Evolutionary conservation across 108 stramenopile genomes (phyloP), one percentile per base, ranked within the genome.

Genomic region (Chaetoceros tenuissimus): DNA sequence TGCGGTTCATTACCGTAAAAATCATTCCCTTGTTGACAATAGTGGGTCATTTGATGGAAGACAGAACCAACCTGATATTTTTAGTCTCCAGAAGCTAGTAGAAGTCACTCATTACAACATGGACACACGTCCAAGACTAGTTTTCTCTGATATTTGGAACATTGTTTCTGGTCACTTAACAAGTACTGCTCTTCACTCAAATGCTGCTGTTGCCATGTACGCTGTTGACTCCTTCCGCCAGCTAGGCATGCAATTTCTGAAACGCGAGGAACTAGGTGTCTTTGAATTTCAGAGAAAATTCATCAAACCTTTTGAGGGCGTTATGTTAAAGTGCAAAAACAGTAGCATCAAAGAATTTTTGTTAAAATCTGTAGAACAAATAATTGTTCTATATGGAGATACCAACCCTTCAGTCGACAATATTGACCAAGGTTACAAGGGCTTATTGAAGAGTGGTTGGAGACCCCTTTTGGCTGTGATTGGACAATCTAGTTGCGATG

Each of bases 81-180:
- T 93, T 72, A 92, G 83, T 43, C 82, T 99, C 22, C 96, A 98
- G 61, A 95, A 96, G 67, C 75, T 99, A 18, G 96, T 99, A 16
- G 98, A 99, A 59, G 96, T 96, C 17, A 92, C 98, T 18, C 96
- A 98, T 67, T 95, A 81, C 73, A 98, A 99, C 77, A 94, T 99
- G 96, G 89, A 95, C 50, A 74, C 74, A 25, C 70, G 98, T 28
- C 86, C 95, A 18, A 72, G 97, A 13, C 64, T 99, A 30, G 89
- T 94, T 23, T 99, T 97, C 80, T 77, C 92, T 31, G 84, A 91
- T 31, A 72, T 99, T 43, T 98, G 98, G 98, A 78, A 74, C 28
- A 79, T 84, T 3, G 84, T 98, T 28, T 85, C 95, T 2, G 72
- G 65, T 44, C 95, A 96, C 66, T 85, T 98, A 54, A 89, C 94